These are phyloP conservation scores for Hygrocybe punicea DNA, from an alignment of 768 basidiomycete species.

Conservation along the genomic window DNA sequence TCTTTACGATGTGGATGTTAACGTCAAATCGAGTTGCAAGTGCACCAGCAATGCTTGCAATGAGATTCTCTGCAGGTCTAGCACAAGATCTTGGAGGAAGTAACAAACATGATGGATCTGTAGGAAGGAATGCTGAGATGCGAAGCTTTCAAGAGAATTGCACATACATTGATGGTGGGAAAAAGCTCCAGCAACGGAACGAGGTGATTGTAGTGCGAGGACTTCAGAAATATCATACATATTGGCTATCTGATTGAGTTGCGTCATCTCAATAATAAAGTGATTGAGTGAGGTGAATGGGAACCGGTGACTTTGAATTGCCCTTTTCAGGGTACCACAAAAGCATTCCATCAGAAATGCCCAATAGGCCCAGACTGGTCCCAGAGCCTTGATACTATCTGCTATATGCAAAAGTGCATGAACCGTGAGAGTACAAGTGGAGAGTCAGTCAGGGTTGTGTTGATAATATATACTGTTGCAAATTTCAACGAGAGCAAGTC, in stretches of 20 bases:
- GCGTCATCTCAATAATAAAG: constrained; percentile 26
- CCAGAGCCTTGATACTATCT: too few relatives aligned
- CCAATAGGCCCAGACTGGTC: too few relatives aligned
- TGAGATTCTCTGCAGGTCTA: not conserved
- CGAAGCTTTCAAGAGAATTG: not conserved
- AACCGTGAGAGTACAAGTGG: constrained; percentile 17
- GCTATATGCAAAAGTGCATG: too few relatives aligned
- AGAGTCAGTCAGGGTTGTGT: constrained; percentile 16
- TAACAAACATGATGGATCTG: constrained; percentile 30
- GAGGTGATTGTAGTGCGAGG: constrained; percentile 16
- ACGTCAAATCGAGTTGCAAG: constrained; percentile 12
- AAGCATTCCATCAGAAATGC: too few relatives aligned
- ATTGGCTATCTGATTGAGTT: constrained; percentile 30
- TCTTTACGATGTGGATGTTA: not conserved
- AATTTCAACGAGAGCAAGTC: constrained; percentile 13
- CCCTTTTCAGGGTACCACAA: constrained; percentile 29
- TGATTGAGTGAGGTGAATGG: constrained; percentile 31
- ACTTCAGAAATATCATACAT: constrained; percentile 22
- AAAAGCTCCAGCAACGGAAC: constrained; percentile 2
- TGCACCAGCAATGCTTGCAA: constrained; percentile 18
- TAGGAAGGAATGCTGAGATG: not conserved
- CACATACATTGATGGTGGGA: constrained; percentile 10
- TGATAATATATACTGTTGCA: constrained; percentile 36
- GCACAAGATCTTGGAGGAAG: constrained; percentile 20
- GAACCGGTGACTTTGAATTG: constrained; percentile 26